Conservation (phyloP, 148 eudicot species). For the Drosera capensis region DNA sequence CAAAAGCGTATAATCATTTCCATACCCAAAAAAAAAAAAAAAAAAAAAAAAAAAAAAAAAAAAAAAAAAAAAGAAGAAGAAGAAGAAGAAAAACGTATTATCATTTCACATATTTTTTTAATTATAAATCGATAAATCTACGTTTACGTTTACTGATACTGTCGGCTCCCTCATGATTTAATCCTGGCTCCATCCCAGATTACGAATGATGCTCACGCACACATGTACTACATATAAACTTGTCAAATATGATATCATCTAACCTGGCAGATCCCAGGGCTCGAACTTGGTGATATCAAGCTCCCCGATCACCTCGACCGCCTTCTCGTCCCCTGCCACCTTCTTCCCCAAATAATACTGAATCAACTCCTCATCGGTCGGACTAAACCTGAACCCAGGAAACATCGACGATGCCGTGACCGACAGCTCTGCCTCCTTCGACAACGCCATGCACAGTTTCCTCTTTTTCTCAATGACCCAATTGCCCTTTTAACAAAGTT, state of each 20-base stretch:
- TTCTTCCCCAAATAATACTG: slow-evolving; percentile 53
- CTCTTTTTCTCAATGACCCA: not conserved
- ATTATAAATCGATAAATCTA: not conserved
- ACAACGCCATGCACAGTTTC: slow-evolving; percentile 8
- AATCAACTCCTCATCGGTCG: slow-evolving; percentile 63
- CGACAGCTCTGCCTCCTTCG: slow-evolving; percentile 36
- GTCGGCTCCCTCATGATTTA: not conserved
- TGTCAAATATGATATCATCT: too few species aligned
- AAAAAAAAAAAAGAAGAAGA: too few species aligned
- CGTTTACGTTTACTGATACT: not conserved
- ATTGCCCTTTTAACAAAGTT: not conserved
- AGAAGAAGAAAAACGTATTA: too few species aligned
- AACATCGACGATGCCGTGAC: slow-evolving; percentile 50
- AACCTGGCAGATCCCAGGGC: slow-evolving; percentile 97
- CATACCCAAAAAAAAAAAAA: too few species aligned
- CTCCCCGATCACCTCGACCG: slow-evolving; percentile 53
- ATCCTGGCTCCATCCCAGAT: too few species aligned
- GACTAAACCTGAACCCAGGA: slow-evolving; percentile 78
- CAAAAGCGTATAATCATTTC: too few species aligned
- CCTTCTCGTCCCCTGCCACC: slow-evolving; percentile 33
- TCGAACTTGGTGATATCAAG: slow-evolving; percentile 58
- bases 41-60: too few species aligned
- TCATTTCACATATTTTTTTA: too few species aligned
- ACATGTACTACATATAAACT: too few species aligned
- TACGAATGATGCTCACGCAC: too few species aligned